A percentile compares a stretch with the other conserved stretches of the same genome.
These are phyloP conservation scores for Yamadazyma buinensis DNA, from an alignment of 1,139 yeast species.

Conservation along the genomic window DNA sequence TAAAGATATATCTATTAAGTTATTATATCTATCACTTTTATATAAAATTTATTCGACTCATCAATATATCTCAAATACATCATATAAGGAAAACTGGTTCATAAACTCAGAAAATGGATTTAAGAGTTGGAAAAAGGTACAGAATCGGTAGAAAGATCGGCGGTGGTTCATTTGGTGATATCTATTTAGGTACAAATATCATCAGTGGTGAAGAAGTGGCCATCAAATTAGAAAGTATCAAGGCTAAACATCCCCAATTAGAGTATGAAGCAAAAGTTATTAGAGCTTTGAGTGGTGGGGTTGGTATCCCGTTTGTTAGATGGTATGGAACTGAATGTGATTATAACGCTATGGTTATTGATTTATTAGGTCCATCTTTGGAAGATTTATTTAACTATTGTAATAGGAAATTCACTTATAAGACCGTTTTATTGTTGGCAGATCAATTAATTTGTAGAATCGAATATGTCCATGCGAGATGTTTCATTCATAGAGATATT, in stretches of 20 bases:
- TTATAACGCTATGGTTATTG: slow-evolving; percentile 95
- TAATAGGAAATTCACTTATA: slow-evolving; percentile 86
- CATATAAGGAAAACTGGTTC: no score
- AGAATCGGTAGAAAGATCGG: slow-evolving; percentile 96
- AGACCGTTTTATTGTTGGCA: slow-evolving; percentile 88
- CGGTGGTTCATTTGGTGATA: slow-evolving; percentile 96
- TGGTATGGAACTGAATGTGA: slow-evolving; percentile 98
- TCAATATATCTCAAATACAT: no score
- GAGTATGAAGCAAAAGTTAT: slow-evolving; percentile 96
- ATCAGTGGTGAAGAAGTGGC: slow-evolving; percentile 98
- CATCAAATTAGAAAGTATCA: slow-evolving; percentile 83
- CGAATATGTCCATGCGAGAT: slow-evolving; percentile 92
- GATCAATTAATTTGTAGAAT: slow-evolving; percentile 93
- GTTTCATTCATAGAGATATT: slow-evolving; percentile 88
- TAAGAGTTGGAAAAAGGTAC: slow-evolving; percentile 92
- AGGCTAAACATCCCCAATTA: slow-evolving; percentile 94
- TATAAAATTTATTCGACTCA: no score
- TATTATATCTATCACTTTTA: no score
- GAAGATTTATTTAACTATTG: slow-evolving; percentile 97
- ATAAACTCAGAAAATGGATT: slow-evolving; percentile 63
- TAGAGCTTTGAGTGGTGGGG: slow-evolving; percentile 92
- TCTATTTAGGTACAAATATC: slow-evolving; percentile 87
- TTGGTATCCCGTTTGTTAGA: slow-evolving; percentile 94
- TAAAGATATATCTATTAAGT: no score
- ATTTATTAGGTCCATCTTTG: slow-evolving; percentile 88